Evolutionary conservation across 257 asterid genomes (phyloP).

Genomic region (Solanum tarapatanum): DNA sequence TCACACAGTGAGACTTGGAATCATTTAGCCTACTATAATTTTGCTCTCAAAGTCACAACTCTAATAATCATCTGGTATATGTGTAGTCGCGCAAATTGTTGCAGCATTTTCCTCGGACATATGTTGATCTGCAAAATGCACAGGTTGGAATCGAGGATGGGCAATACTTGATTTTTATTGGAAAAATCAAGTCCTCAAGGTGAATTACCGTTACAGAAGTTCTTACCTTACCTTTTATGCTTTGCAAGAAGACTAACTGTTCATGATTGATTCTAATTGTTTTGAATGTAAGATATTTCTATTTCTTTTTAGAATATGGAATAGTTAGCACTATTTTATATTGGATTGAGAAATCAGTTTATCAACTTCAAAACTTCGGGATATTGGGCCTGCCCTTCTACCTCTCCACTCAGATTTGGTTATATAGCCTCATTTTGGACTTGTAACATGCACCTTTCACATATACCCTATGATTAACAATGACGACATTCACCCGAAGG

Average conservation of each 20-base stretch:
- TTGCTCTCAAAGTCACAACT: slow-evolving; percentile 1
- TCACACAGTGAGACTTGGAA: slow-evolving; percentile 50
- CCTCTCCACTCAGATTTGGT: background rate
- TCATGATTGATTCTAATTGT: background rate
- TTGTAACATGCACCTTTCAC: background rate
- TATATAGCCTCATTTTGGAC: background rate
- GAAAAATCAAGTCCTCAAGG: slow-evolving; percentile 77
- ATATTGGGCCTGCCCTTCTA: background rate
- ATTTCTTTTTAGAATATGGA: background rate
- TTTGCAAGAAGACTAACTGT: background rate
- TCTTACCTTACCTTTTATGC: background rate
- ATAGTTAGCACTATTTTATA: background rate
- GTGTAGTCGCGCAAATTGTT: slow-evolving; percentile 81
- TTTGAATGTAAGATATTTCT: background rate
- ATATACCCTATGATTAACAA: background rate
- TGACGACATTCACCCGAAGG: background rate
- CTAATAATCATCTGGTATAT: slow-evolving; percentile 24
- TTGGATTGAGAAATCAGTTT: background rate
- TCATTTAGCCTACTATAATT: background rate
- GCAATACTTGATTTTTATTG: slow-evolving; percentile 74
- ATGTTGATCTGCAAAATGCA: slow-evolving; percentile 85
- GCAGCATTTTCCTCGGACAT: slow-evolving; percentile 92
- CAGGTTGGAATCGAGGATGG: slow-evolving; percentile 82
- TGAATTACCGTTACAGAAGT: slow-evolving; percentile 1
- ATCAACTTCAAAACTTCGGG: background rate